Percentiles rank a stretch among this genome's conserved stretches.
These are phyloP conservation scores for Infundibulicybe gibba DNA, from an alignment of 768 basidiomycete genomes.

Conservation along the genomic window DNA sequence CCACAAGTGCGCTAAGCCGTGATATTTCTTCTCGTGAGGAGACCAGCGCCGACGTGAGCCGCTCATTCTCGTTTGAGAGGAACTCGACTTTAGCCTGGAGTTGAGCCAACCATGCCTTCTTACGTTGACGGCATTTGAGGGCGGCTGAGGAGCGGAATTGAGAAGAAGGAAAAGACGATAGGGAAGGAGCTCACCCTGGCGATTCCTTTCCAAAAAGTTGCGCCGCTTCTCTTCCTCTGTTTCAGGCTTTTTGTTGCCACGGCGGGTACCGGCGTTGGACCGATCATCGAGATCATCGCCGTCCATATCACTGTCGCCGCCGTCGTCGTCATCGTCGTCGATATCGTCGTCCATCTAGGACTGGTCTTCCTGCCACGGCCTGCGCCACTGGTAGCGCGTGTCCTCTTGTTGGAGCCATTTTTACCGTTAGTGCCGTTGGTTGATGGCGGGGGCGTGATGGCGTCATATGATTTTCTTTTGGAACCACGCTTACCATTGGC, in stretches of 20 bases:
- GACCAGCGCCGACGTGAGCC: slow-evolving; percentile 81
- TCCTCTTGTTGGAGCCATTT: slow-evolving; percentile 32
- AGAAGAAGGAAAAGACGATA: slow-evolving; percentile 2
- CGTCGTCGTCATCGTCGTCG: slow-evolving; percentile 35
- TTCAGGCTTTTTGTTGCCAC: slow-evolving; percentile 69
- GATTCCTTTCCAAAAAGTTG: slow-evolving; percentile 95
- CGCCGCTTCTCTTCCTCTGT: slow-evolving; percentile 97
- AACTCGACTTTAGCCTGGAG: slow-evolving; percentile 94
- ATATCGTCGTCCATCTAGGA: slow-evolving; percentile 29
- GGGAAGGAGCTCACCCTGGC: slow-evolving; percentile 71
- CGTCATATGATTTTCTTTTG: slow-evolving; percentile 70
- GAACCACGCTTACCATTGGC: slow-evolving; percentile 49
- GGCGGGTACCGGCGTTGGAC: slow-evolving; percentile 16
- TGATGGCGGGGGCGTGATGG: slow-evolving; percentile 29
- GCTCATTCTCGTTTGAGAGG: slow-evolving; percentile 92
- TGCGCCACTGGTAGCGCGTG: slow-evolving; percentile 25
- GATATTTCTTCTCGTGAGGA: slow-evolving; percentile 90
- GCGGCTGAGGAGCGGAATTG: slow-evolving; percentile 56
- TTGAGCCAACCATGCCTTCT: slow-evolving; percentile 95
- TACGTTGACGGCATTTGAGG: slow-evolving; percentile 97
- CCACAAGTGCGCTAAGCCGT: slow-evolving; percentile 71
- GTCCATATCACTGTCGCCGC: slow-evolving; percentile 17
- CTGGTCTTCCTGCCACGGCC: slow-evolving; percentile 25
- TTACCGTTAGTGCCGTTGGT: slow-evolving; percentile 22
- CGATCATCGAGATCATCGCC: slow-evolving; percentile 12